Evolutionary conservation across 2,329 filamentous ascomycete species (phyloP).

Genomic region (Pestalotiopsis sp.): DNA sequence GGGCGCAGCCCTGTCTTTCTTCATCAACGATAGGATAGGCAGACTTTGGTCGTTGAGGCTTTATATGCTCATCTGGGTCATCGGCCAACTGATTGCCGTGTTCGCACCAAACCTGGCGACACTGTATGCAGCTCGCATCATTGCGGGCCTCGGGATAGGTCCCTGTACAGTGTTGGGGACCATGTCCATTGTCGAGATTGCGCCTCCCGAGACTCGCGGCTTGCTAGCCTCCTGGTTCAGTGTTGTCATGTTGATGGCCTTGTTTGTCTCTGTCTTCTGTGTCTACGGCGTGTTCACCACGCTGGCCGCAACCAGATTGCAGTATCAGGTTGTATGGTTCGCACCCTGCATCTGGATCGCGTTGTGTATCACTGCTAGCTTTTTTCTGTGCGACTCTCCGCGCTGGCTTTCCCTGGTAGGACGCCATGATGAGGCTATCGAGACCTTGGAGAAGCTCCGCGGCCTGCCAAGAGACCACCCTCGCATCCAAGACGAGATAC

Average conservation of each 20-base stretch:
- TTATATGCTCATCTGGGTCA: constrained; percentile 38
- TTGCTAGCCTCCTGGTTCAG: constrained; percentile 36
- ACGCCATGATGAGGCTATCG: constrained; percentile 41
- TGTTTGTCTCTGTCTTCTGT: constrained; percentile 4
- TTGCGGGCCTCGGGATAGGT: constrained; percentile 54
- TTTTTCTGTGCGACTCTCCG: constrained; percentile 34
- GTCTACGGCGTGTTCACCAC: constrained; percentile 3
- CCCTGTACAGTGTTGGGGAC: constrained; percentile 55
- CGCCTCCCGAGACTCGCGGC: constrained; percentile 54
- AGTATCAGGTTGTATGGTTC: constrained; percentile 18
- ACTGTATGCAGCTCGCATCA: constrained; percentile 57
- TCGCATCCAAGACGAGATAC: constrained; percentile 28
- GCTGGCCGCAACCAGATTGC: background rate
- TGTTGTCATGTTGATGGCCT: constrained; percentile 4
- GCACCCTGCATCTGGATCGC: background rate
- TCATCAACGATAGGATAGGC: constrained; percentile 31
- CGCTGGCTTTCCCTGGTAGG: constrained; percentile 54
- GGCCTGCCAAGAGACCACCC: constrained; percentile 32
- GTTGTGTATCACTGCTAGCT: background rate
- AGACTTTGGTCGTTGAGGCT: constrained; percentile 27
- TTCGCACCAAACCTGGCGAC: constrained; percentile 44
- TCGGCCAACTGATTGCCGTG: constrained; percentile 31
- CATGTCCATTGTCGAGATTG: constrained; percentile 61
- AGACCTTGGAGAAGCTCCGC: constrained; percentile 31
- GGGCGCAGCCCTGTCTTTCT: constrained; percentile 36